phyloP scores from a whole-genome alignment of 345 rosid genomes.

The Noccaea bulbosa region DNA sequence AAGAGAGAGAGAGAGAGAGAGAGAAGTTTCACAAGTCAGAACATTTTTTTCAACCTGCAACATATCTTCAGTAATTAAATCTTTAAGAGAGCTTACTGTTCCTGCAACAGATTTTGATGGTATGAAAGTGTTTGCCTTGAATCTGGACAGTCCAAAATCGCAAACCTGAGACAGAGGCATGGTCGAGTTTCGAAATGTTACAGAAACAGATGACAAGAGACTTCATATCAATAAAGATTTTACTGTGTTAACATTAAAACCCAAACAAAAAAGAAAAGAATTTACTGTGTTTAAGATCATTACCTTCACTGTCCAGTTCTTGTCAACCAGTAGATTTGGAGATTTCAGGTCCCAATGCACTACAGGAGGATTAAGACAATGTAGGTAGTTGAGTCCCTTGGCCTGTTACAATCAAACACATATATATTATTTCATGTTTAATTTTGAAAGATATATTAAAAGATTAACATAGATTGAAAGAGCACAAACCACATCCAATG shows the following conservation, averaged over 20 bases:
- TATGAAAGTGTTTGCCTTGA: conserved; percentile 85
- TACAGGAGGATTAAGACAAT: conserved; percentile 84
- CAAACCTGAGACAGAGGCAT: conserved; percentile 59
- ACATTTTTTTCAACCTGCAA: conserved; percentile 38
- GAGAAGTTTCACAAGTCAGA: conserved; percentile 43
- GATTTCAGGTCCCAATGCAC: conserved; percentile 99
- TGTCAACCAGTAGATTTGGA: conserved; percentile 94
- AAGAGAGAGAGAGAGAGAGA: conserved; percentile 46
- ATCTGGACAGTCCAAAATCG: conserved; percentile 96
- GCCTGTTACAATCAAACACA: conserved; percentile 63
- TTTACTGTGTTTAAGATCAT: background rate
- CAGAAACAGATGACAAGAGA: background rate
- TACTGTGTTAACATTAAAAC: background rate
- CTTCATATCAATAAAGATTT: background rate
- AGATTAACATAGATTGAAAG: conserved; percentile 3
- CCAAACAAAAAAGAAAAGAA: background rate
- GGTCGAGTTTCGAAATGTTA: background rate
- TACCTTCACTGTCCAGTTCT: conserved; percentile 97
- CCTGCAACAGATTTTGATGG: conserved; percentile 98
- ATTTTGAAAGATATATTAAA: background rate
- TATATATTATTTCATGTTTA: conserved; percentile 16
- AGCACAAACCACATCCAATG: conserved; percentile 83
- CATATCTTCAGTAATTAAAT: conserved; percentile 19
- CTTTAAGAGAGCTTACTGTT: conserved; percentile 62
- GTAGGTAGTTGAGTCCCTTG: conserved; percentile 94